Conservation (phyloP, 2,329 filamentous ascomycete genomes). For the Pyrenochaeta sp. region DNA sequence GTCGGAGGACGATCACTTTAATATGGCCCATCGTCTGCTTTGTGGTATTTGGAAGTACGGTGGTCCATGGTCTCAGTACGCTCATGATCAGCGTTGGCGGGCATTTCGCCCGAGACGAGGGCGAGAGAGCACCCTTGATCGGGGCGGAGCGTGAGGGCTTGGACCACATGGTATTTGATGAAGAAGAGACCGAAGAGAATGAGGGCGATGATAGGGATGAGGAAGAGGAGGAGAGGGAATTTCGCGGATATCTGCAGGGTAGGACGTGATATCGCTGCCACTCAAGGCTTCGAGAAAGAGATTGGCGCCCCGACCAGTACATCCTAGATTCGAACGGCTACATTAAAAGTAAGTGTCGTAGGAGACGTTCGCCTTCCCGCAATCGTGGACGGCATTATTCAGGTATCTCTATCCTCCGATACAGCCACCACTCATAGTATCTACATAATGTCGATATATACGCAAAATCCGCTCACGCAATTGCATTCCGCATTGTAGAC, state of each 20-base stretch:
- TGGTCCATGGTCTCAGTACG: constrained; percentile 64
- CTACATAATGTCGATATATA: neutral
- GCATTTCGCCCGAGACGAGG: constrained; percentile 57
- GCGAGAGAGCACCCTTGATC: constrained; percentile 60
- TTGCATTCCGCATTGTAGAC: neutral
- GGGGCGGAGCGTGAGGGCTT: constrained; percentile 61
- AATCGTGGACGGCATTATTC: neutral
- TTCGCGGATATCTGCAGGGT: neutral
- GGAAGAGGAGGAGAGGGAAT: neutral
- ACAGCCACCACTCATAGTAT: neutral
- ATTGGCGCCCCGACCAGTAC: too few relatives aligned
- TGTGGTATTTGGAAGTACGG: constrained; percentile 61
- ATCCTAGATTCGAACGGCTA: too few relatives aligned
- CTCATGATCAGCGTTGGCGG: constrained; percentile 59
- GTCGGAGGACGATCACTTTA: constrained; percentile 53
- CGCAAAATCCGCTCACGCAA: neutral
- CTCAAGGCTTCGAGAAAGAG: neutral
- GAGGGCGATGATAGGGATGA: constrained; percentile 4
- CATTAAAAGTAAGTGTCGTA: too few relatives aligned
- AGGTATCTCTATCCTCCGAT: neutral
- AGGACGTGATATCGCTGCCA: neutral
- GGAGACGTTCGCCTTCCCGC: too few relatives aligned
- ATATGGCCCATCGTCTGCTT: constrained; percentile 66
- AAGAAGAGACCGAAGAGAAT: constrained; percentile 24
- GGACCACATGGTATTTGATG: constrained; percentile 60